Evolutionary conservation across 2,329 filamentous ascomycete species (phyloP).

Genomic region (Aspergillus piperis): DNA sequence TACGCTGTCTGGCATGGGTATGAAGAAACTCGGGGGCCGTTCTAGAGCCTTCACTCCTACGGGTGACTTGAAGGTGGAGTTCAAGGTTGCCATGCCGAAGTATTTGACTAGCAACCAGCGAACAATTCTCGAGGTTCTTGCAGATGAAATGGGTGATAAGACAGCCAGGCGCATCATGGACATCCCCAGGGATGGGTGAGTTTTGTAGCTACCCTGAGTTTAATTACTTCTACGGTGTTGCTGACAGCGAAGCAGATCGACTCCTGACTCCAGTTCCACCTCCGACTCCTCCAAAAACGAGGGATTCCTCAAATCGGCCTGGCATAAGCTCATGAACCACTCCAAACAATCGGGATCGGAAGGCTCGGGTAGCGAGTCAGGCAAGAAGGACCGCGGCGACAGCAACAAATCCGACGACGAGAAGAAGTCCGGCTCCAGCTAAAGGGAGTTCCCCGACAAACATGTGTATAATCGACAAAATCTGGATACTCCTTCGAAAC

Average conservation of each 20-base stretch:
- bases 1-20: conserved; percentile 85
- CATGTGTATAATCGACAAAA: conserved; percentile 21
- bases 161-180: conserved; percentile 93
- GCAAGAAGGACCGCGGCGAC: conserved; percentile 31
- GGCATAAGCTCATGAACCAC: conserved; percentile 88
- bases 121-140: conserved; percentile 90
- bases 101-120: conserved; percentile 89
- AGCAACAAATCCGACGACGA: conserved; percentile 24
- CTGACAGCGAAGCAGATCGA: conserved; percentile 21
- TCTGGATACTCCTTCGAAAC: conserved; percentile 20
- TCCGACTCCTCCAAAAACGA: conserved; percentile 71
- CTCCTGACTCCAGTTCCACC: conserved; percentile 21
- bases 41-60: conserved; percentile 55
- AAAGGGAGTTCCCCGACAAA: conserved; percentile 16
- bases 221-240: not conserved
- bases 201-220: conserved; percentile 5
- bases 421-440: conserved; percentile 42
- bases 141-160: conserved; percentile 93
- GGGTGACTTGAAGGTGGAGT: conserved; percentile 90
- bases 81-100: conserved; percentile 93
- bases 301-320: conserved; percentile 88
- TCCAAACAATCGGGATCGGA: conserved; percentile 30
- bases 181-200: conserved; percentile 57
- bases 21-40: conserved; percentile 77
- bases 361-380: conserved; percentile 33